phyloP scores from a whole-genome alignment of 2,329 filamentous ascomycete species.

The Penicillium thymicola region DNA sequence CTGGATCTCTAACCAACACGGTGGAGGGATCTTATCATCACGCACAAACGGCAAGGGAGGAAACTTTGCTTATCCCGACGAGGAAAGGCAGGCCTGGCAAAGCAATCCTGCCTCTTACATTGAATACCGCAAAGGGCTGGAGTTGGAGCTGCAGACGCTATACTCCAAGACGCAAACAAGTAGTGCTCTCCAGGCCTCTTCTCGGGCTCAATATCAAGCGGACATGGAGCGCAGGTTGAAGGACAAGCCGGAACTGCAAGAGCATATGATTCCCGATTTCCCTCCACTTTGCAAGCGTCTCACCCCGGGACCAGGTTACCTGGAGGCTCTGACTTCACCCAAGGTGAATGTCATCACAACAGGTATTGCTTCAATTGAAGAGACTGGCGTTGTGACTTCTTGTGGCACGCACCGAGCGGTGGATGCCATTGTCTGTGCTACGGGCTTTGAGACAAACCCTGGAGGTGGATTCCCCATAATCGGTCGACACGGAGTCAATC shows the following conservation, averaged over 20 bases:
- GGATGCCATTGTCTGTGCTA: slow-evolving; percentile 13
- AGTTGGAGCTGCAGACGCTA: slow-evolving; percentile 25
- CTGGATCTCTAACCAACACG: slow-evolving; percentile 31
- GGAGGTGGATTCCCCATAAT: slow-evolving; percentile 25
- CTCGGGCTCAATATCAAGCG: neutral
- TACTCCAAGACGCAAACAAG: slow-evolving; percentile 22
- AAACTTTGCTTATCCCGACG: neutral
- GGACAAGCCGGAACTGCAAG: neutral
- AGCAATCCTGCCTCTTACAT: slow-evolving; percentile 15
- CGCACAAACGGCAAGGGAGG: neutral
- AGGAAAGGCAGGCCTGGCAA: neutral
- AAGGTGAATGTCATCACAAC: slow-evolving; percentile 20
- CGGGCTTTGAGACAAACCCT: slow-evolving; percentile 15
- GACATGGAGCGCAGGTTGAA: neutral
- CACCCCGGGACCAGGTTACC: slow-evolving; percentile 24
- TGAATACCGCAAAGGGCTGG: slow-evolving; percentile 35
- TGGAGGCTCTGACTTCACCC: slow-evolving; percentile 19
- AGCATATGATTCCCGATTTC: neutral
- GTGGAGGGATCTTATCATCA: slow-evolving; percentile 18
- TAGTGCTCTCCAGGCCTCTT: slow-evolving; percentile 13
- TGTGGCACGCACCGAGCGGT: slow-evolving; percentile 16
- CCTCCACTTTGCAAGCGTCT: slow-evolving; percentile 19
- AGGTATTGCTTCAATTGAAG: slow-evolving; percentile 9
- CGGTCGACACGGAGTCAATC: slow-evolving; percentile 27
- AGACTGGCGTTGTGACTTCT: slow-evolving; percentile 14